Base-by-base conservation (phyloP, 345 rosid species). In the Hibiscus tridactylites region DNA sequence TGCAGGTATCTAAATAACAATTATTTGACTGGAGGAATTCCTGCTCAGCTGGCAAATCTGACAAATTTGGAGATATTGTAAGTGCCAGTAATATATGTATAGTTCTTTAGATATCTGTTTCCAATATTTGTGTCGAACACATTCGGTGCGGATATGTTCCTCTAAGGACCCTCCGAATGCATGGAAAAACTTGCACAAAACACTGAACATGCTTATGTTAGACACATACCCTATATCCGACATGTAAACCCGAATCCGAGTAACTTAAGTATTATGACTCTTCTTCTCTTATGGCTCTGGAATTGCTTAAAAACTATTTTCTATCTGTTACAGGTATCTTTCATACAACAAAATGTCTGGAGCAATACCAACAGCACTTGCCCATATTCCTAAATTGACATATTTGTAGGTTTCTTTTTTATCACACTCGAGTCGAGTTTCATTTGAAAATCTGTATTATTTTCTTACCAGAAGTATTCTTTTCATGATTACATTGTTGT, bases 1-100 rank as follows among this genome's bases (percentile, higher is more conserved):
- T 74, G 73, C 76, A 94, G 97, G 73, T 94, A 91, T 73, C 78
- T 94, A 83, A 90, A 91, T 73, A 90, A 91, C 75, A 94, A 94
- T 78, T 94, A 90, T 75, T 83, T 94, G 73, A 91, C 93, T 67
- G 97, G 98, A 79, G 97, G 97, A 42, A 85, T 94, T 72, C 98
- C 98, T 44, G 88, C 97, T 37, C 97, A 94, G 75, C 90, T 94
- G 54, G 88, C 97, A 47, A 94, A 91, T 79, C 80, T 94, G 77
- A 88, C 90, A 73, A 88, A 85, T 79, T 80, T 94, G 85, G 98
- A 94, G 82, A 90, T 94, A 76, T 71, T 94, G 98, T 91, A 85
- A 94, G 95, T 78, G 65, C 29, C 29, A 61, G 31, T 57, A 35
- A 28, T 59, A 33, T 21, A 29, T 52, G 6, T 16, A 12, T 50